These are phyloP conservation scores for Russula sp. DNA, from an alignment of 768 basidiomycete genomes.

Conservation along the genomic window DNA sequence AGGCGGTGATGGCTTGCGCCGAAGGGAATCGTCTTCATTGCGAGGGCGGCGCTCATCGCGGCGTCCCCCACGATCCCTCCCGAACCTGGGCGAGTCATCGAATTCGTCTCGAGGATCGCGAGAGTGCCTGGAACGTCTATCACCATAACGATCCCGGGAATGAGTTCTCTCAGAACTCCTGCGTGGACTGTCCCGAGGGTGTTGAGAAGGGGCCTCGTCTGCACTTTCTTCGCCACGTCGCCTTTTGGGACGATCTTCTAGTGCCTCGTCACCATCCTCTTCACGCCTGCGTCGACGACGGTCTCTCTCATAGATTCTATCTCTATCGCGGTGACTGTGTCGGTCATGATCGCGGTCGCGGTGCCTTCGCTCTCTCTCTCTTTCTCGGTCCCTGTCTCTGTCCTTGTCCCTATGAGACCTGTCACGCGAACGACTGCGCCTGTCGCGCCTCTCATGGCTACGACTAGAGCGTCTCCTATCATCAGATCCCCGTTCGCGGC, in stretches of 20 bases:
- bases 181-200: conserved; percentile 44
- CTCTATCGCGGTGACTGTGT: conserved; percentile 46
- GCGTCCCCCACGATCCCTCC: conserved; percentile 35
- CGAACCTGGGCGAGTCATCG: conserved; percentile 45
- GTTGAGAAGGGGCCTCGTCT: conserved; percentile 37
- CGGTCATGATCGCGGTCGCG: conserved; percentile 42
- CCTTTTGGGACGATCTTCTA: conserved; percentile 57
- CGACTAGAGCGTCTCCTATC: conserved; percentile 58
- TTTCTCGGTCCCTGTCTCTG: conserved; percentile 42
- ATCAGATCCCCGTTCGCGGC: conserved; percentile 45
- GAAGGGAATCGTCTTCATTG: conserved; percentile 36
- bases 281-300: conserved; percentile 57
- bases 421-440: conserved; percentile 34
- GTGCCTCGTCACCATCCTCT: conserved; percentile 49
- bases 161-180: conserved; percentile 41
- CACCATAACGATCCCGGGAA: conserved; percentile 45
- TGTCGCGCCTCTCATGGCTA: conserved; percentile 43
- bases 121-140: conserved; percentile 35
- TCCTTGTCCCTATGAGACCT: conserved; percentile 41
- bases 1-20: conserved; percentile 26
- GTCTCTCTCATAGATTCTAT: conserved; percentile 45
- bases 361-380: conserved; percentile 37
- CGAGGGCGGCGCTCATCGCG: conserved; percentile 36
- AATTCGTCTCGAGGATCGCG: conserved; percentile 55
- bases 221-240: conserved; percentile 52